These are phyloP conservation scores for Puccinia novopanici DNA, from an alignment of 1,284 basidiomycete species.

Conservation along the genomic window DNA sequence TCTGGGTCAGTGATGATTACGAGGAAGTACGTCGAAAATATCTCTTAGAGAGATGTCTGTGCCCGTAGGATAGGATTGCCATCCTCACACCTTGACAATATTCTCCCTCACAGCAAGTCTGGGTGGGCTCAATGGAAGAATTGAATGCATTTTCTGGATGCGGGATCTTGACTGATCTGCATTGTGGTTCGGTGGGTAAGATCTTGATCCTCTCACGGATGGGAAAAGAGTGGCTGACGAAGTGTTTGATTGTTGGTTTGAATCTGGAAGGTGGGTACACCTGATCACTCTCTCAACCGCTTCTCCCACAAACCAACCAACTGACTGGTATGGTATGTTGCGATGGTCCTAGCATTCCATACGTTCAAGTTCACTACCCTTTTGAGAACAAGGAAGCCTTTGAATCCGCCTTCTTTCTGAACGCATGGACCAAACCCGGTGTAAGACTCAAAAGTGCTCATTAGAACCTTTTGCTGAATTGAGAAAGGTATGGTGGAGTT, in stretches of 20 bases:
- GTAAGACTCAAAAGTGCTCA: too few relatives aligned
- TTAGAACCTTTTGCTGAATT: too few relatives aligned
- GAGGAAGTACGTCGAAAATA: constrained; percentile 69
- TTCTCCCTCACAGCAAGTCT: constrained; percentile 68
- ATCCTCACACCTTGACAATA: too few relatives aligned
- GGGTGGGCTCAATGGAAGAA: constrained; percentile 83
- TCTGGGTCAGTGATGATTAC: constrained; percentile 92
- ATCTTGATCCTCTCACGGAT: constrained; percentile 91
- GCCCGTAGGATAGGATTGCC: too few relatives aligned
- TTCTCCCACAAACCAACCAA: neutral
- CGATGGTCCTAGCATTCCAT: constrained; percentile 78
- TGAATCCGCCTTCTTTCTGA: constrained; percentile 85
- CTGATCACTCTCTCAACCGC: neutral
- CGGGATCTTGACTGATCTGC: constrained; percentile 84
- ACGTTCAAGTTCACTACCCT: constrained; percentile 95
- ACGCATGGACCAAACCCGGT: constrained; percentile 71
- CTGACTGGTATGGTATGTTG: constrained; percentile 27
- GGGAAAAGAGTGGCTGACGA: constrained; percentile 88
- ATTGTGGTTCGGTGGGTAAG: constrained; percentile 90
- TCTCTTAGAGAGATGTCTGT: too few relatives aligned
- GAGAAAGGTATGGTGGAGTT: too few relatives aligned
- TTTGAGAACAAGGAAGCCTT: constrained; percentile 90
- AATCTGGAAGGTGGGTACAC: constrained; percentile 82
- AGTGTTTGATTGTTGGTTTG: constrained; percentile 99
- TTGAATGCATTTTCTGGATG: constrained; percentile 84